Evolutionary conservation across 345 rosid species (phyloP), one percentile per base, ranked within the genome.

Genomic region (Hibiscus tridactylites): DNA sequence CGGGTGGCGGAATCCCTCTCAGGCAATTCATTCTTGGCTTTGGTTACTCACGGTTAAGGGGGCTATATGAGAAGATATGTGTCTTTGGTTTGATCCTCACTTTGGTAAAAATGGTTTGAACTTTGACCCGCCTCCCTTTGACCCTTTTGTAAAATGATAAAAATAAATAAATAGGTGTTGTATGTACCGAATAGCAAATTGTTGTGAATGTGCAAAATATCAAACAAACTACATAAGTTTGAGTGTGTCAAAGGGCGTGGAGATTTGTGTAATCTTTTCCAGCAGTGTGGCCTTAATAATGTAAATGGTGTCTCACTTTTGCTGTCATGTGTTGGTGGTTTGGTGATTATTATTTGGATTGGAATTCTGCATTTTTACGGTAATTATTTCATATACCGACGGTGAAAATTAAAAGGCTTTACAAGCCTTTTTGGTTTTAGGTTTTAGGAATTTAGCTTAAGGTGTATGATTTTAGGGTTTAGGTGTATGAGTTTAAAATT

Each of bases 21-120:
- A 76, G 91, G 89, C 89, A 87, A 87, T 62, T 87, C 91, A 85
- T 87, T 87, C 91, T 87, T 87, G 91, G 91, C 91, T 87, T 80
- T 77, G 73, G 67, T 74, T 74, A 73, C 80, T 64, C 26, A 39
- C 59, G 60, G 57, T 71, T 26, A 16, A 10, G 67, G 74, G 66
- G 33, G 16, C 44, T 19, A 7, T 57, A 21, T 3, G 73, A 21
- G 73, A 63, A 56, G 19, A 15, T 54, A 28, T 19, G 35, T 1
- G 47, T 15, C 4, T 33, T 49, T 33, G 47, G 60, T 10, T 68
- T 50, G 0, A 29, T 52, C 29, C 19, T 26, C 35, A 56, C 1
- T 13, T 50, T 24, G n/a, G 50, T 60, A 39, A 12, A 17, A 42
- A 21, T n/a, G n/a, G n/a, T 3, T 13, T 46, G 50, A 12, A 46